Percentiles rank a stretch among this genome's conserved stretches.
These are phyloP conservation scores for Hymenoscyphus occultus DNA, from an alignment of 2,329 filamentous ascomycete species.

Conservation along the genomic window DNA sequence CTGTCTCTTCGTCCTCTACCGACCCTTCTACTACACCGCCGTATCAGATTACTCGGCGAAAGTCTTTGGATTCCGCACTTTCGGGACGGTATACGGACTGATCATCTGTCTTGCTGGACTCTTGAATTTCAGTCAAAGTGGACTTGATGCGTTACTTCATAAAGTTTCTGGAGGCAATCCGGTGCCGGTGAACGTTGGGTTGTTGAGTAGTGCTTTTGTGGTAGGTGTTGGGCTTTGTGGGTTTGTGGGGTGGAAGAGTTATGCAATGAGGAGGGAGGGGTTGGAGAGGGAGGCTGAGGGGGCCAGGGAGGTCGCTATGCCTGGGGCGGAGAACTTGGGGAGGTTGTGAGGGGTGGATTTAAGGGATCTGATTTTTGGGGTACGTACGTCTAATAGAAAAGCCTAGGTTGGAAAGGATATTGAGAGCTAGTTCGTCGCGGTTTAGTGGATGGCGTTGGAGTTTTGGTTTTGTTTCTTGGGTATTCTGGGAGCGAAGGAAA, in stretches of 20 bases:
- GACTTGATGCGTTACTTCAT: slow-evolving; percentile 75
- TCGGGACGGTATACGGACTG: slow-evolving; percentile 89
- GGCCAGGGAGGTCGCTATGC: slow-evolving; percentile 38
- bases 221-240: slow-evolving; percentile 64
- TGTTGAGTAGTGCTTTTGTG: slow-evolving; percentile 59
- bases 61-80: slow-evolving; percentile 88
- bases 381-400: no score
- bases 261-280: slow-evolving; percentile 40
- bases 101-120: slow-evolving; percentile 84
- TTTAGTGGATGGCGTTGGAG: no score
- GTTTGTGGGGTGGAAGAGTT: slow-evolving; percentile 52
- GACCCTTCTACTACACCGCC: slow-evolving; percentile 87
- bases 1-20: slow-evolving; percentile 76
- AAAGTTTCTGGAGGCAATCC: slow-evolving; percentile 69
- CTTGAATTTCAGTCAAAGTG: slow-evolving; percentile 80
- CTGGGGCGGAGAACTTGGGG: slow-evolving; percentile 24
- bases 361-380: background rate
- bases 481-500: no score
- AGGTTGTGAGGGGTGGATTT: background rate
- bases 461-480: no score
- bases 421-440: no score
- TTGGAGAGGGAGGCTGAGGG: slow-evolving; percentile 45
- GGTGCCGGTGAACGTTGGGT: slow-evolving; percentile 69
- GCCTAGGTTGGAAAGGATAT: no score
- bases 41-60: slow-evolving; percentile 88